phyloP scores from a whole-genome alignment of 495 filamentous ascomycete species.

The Aspergillus ostianus region DNA sequence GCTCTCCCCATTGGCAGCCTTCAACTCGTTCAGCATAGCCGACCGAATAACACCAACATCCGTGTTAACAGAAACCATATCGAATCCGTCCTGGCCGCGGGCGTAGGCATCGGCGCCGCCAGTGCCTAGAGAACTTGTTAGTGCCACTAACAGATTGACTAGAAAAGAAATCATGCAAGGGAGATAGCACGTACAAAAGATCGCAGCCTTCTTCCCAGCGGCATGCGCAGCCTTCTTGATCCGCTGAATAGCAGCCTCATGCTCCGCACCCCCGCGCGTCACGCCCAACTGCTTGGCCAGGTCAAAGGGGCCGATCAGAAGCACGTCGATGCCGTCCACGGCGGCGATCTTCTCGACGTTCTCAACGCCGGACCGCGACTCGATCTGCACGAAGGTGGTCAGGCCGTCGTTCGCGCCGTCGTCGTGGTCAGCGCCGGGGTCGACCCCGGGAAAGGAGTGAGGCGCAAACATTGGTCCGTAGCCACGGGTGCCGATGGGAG shows the following conservation, averaged over 20 bases:
- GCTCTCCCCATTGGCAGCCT: slow-evolving; percentile 21
- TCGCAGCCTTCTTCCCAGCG: slow-evolving; percentile 73
- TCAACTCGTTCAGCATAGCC: slow-evolving; percentile 36
- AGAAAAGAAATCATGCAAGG: too few relatives aligned
- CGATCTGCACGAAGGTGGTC: slow-evolving; percentile 46
- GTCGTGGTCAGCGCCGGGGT: slow-evolving; percentile 39
- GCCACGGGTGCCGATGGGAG: slow-evolving; percentile 60
- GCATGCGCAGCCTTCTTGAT: slow-evolving; percentile 60
- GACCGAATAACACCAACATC: slow-evolving; percentile 54
- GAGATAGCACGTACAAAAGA: slow-evolving; percentile 70
- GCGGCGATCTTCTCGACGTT: slow-evolving; percentile 50
- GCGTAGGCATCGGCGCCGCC: slow-evolving; percentile 59
- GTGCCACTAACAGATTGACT: not conserved
- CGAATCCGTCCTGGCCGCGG: slow-evolving; percentile 67
- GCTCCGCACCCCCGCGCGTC: slow-evolving; percentile 36
- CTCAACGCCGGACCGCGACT: slow-evolving; percentile 45
- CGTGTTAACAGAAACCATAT: slow-evolving; percentile 69
- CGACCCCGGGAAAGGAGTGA: slow-evolving; percentile 37
- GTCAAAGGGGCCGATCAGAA: slow-evolving; percentile 59
- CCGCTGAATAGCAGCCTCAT: slow-evolving; percentile 62
- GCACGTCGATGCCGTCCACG: slow-evolving; percentile 43
- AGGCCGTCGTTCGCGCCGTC: slow-evolving; percentile 33
- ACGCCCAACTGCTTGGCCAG: slow-evolving; percentile 41
- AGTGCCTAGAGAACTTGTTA: slow-evolving; percentile 32
- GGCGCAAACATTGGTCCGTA: slow-evolving; percentile 63